Evolutionary conservation across 75 land plant genomes (phyloP), one percentile per base, ranked within the genome.

Genomic region (Sequoia sempervirens): DNA sequence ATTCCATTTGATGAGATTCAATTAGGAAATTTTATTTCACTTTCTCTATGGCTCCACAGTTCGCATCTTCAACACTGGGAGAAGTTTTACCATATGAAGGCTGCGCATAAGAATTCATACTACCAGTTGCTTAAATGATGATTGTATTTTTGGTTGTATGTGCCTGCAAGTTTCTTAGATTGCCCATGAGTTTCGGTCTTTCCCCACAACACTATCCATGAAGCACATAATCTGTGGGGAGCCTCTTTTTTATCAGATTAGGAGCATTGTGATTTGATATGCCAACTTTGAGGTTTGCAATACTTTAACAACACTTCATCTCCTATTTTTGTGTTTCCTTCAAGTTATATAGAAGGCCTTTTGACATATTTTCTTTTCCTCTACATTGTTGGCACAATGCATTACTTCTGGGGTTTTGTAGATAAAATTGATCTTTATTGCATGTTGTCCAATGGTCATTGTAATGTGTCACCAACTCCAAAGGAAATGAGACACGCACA

Each of bases 321-420:
- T 76, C 79, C 47, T 34, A 28, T 20, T 30, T 40, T 76, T 18
- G 3, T 23, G 37, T 41, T 41, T 76, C 46, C 46, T 76, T 40
- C 45, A 36, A 76, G 79, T 41, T 41, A 41, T 38, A 40, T 41
- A 9, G n/a, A 41, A 23, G 46, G 11, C 46, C 1, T 76, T 38
- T 41, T 76, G 47, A 40, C 40, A 41, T 41, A 76, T 76, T 76
- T 75, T 17, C 78, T 75, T 75, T 75, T 37, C 78, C 41, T 38
- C 37, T 37, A 18, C 9, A 37, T 38, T 38, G 43, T 14, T 75
- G 78, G 37, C 37, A 75, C 41, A 75, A 38, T 13, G 38, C 40
- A 75, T 75, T 75, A 36, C 23, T 23, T 75, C 15, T 37, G 12
- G 15, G 37, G 9, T 75, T 17, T 38, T 36, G 78, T 36, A 38